phyloP scores from a whole-genome alignment of 2,329 filamentous ascomycete genomes.

The Colletotrichum graminicola region DNA sequence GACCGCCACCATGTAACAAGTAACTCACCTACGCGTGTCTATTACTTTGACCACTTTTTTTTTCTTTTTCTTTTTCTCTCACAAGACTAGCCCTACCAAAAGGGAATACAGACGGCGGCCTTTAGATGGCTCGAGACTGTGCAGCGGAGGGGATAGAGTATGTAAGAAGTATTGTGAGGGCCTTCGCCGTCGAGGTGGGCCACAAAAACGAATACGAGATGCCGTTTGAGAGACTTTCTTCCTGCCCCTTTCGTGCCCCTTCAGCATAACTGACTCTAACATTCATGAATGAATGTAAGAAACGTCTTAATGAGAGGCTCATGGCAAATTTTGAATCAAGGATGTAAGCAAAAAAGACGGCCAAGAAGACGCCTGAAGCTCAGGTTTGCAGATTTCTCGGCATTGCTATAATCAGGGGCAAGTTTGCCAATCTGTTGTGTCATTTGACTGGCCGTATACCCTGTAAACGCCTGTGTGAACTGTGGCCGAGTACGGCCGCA shows the following conservation, averaged over 20 bases:
- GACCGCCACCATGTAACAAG: slow-evolving; percentile 38
- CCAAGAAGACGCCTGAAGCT: not conserved
- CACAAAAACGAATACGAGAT: slow-evolving; percentile 9
- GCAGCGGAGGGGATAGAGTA: slow-evolving; percentile 5
- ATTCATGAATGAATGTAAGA: too few species aligned
- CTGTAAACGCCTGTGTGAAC: too few species aligned
- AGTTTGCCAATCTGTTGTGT: not conserved
- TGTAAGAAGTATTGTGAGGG: slow-evolving; percentile 26
- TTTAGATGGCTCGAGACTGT: not conserved
- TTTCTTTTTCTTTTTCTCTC: slow-evolving; percentile 8
- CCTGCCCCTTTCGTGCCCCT: not conserved
- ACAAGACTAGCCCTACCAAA: not conserved
- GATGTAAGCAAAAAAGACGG: not conserved
- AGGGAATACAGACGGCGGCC: slow-evolving; percentile 3
- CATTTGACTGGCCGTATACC: not conserved
- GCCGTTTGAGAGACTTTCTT: slow-evolving; percentile 7
- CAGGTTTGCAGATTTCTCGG: not conserved
- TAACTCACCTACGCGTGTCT: slow-evolving; percentile 36
- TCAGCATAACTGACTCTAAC: not conserved
- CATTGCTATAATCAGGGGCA: not conserved
- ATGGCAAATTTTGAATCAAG: not conserved
- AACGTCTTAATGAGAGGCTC: too few species aligned
- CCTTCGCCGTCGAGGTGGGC: not conserved
- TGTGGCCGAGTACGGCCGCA: too few species aligned
- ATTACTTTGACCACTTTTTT: slow-evolving; percentile 22